These are phyloP conservation scores for Bipolaris cookei DNA, from an alignment of 2,329 filamentous ascomycete species.

Conservation along the genomic window DNA sequence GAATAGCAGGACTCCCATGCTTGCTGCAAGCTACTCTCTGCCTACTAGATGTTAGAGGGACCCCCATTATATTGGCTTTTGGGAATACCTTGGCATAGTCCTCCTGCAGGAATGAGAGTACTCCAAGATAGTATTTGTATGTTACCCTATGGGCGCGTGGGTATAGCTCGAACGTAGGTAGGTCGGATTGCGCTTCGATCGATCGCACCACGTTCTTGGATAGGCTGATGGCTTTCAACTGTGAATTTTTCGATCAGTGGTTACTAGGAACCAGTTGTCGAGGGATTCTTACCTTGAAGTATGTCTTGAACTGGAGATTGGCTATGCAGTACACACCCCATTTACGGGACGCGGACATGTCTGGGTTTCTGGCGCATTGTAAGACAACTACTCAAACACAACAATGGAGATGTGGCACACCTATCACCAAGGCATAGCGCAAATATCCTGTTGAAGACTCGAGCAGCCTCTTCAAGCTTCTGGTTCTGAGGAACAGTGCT, in stretches of 20 bases:
- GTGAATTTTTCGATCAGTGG: constrained; percentile 12
- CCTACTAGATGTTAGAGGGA: constrained; percentile 34
- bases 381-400: constrained; percentile 19
- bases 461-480: constrained; percentile 87
- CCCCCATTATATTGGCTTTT: neutral
- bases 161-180: constrained; percentile 79
- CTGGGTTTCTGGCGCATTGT: constrained; percentile 66
- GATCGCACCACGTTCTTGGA: constrained; percentile 90
- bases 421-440: constrained; percentile 87
- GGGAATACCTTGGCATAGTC: constrained; percentile 77
- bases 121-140: constrained; percentile 94
- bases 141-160: constrained; percentile 91
- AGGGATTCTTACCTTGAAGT: constrained; percentile 71
- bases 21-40: constrained; percentile 66
- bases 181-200: constrained; percentile 76
- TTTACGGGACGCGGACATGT: constrained; percentile 85
- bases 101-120: constrained; percentile 93
- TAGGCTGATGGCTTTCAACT: constrained; percentile 83
- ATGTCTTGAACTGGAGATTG: constrained; percentile 96
- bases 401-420: constrained; percentile 54
- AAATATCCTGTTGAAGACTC: constrained; percentile 91
- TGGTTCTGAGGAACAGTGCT: constrained; percentile 70
- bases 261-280: neutral
- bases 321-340: constrained; percentile 97
- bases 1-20: constrained; percentile 84